Evolutionary conservation across 148 eudicot species (phyloP).

Genomic region (Nepenthes gracilis): DNA sequence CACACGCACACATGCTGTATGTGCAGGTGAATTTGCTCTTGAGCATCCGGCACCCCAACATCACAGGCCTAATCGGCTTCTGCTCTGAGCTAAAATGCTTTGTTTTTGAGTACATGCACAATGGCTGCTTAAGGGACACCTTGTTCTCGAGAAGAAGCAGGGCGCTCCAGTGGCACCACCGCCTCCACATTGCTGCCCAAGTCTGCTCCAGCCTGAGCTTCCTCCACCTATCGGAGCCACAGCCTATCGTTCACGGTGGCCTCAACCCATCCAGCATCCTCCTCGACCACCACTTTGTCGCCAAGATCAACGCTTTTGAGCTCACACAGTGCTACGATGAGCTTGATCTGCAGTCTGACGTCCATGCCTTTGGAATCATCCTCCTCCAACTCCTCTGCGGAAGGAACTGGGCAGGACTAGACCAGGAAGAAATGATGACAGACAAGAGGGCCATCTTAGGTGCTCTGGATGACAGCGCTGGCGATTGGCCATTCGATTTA

Average conservation of each 20-base stretch:
- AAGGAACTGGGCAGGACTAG: conserved; percentile 35
- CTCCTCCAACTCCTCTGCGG: conserved; percentile 58
- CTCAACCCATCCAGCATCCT: conserved; percentile 50
- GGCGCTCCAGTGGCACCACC: conserved; percentile 44
- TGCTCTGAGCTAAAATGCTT: conserved; percentile 56
- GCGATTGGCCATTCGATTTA: conserved; percentile 53
- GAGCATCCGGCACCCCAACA: conserved; percentile 46
- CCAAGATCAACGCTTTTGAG: conserved; percentile 35
- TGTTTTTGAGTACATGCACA: conserved; percentile 62
- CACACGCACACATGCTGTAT: not conserved
- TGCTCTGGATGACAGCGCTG: conserved; percentile 36
- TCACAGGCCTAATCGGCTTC: conserved; percentile 47
- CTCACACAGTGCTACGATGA: conserved; percentile 12
- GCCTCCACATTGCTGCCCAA: conserved; percentile 54
- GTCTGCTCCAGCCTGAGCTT: conserved; percentile 42
- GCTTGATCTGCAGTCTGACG: conserved; percentile 21
- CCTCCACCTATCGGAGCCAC: conserved; percentile 52
- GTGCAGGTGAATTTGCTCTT: conserved; percentile 49
- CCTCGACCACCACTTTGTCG: conserved; percentile 40
- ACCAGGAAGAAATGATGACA: conserved; percentile 12
- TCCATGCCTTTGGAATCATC: conserved; percentile 46
- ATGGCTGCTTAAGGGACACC: conserved; percentile 53
- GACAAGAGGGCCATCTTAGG: conserved; percentile 12
- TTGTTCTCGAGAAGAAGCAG: conserved; percentile 31
- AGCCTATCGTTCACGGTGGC: conserved; percentile 36